Base-by-base conservation (phyloP, 371 early-diverging fungal genomes). In the Zychaea mexicana region DNA sequence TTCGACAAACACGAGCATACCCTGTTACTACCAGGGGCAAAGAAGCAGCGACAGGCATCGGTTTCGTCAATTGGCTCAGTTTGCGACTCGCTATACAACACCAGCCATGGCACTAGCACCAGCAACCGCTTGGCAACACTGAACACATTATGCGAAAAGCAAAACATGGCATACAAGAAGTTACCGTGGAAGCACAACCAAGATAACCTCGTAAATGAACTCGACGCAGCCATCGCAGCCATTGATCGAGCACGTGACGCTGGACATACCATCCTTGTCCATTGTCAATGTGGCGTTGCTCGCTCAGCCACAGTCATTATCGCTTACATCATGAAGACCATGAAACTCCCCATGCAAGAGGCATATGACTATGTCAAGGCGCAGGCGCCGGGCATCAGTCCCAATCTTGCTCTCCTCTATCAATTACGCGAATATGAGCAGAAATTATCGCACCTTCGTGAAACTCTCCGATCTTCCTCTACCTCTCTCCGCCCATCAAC, bases 231-330 rank as follows among this genome's bases (percentile, higher is more conserved):
- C 13, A 89, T 96, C 62, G 83, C 72, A 46, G 88, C 87, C 64
- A 93, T 94, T 66, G 89, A 92, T 62, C 76, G 72, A 24, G 85
- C 88, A 22, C 85, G 85, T 27, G 66, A 62, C 13, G 64, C 76
- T 13, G 84, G 85, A 24, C 76, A 82, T 52, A 74, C 85, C 30
- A 87, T 95, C 1, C 78, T 96, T 15, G 91, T 96, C 3, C 93
- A 94, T 64, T 96, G 97, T 74, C 92, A 94, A 69, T 84, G 91
- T 66, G 97, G 97, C 17, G 91, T 96, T 8, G 93, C 95, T 28
- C 81, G 97, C 36, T 94, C 94, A 12, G 97, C 96, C 8, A 86
- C 92, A 0, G 77, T 96, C 39, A 86, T 94, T 33, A 91, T 96
- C 54, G 96, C 94, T 3, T 96, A 94, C 71, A 85, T 93, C 61